Percentiles rank a stretch among this genome's conserved stretches.
Evolutionary conservation across 352 stramenopile genomes (phyloP).

Genomic region (Phytophthora melonis): DNA sequence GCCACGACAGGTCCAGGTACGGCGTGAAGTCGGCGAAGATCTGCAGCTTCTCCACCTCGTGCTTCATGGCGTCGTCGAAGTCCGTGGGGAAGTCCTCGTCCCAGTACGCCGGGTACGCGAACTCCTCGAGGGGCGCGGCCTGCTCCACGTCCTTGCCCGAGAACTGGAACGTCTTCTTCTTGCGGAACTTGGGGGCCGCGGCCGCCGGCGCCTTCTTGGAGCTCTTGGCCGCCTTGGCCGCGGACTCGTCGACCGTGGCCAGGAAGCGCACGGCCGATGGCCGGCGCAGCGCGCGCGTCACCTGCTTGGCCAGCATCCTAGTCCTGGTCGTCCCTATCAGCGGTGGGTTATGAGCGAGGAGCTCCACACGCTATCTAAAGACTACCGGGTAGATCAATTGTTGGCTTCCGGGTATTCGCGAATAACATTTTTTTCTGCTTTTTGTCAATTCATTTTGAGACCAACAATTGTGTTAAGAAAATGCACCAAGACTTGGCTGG

Average conservation of each 20-base stretch:
- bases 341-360: conserved; percentile 23
- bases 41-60: conserved; percentile 88
- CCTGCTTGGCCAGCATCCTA: conserved; percentile 42
- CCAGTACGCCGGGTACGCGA: conserved; percentile 83
- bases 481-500: conserved; percentile 34
- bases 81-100: conserved; percentile 71
- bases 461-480: too few relatives aligned
- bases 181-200: conserved; percentile 39
- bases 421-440: too few relatives aligned
- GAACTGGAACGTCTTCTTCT: conserved; percentile 82
- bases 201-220: conserved; percentile 4
- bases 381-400: too few relatives aligned
- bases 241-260: conserved; percentile 11
- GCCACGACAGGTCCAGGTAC: conserved; percentile 81
- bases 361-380: conserved; percentile 24
- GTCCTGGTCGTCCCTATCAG: conserved; percentile 1
- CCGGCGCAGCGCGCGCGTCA: conserved; percentile 37
- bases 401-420: too few relatives aligned
- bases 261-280: conserved; percentile 34
- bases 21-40: conserved; percentile 84
- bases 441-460: too few relatives aligned
- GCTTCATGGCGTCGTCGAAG: conserved; percentile 87
- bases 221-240: conserved; percentile 3
- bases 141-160: conserved; percentile 49
- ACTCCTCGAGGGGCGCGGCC: conserved; percentile 63